Percentiles rank a stretch among this genome's conserved stretches.
phyloP scores from a whole-genome alignment of 768 basidiomycete genomes.

The Crepidotus variabilis region DNA sequence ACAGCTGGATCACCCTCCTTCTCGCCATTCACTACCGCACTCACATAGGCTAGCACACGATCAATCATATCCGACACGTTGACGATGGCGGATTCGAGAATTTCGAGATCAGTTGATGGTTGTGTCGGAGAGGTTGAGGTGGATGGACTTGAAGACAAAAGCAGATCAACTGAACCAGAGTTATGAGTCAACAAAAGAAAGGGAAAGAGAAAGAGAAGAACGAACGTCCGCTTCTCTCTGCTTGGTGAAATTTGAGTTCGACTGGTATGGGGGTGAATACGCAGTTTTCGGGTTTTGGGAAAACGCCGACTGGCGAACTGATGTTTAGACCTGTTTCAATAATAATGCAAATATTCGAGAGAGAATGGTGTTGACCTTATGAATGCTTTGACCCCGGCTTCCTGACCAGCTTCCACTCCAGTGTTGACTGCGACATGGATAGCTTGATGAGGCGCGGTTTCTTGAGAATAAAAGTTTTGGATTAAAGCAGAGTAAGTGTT shows the following conservation, averaged over 20 bases:
- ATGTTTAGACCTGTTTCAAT: constrained; percentile 5
- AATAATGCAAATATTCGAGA: constrained; percentile 10
- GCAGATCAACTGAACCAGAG: constrained; percentile 73
- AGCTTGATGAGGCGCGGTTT: constrained; percentile 84
- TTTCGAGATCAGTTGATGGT: constrained; percentile 66
- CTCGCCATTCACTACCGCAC: constrained; percentile 74
- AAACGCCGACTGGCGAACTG: constrained; percentile 86
- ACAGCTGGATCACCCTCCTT: constrained; percentile 77
- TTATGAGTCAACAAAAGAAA: constrained; percentile 6
- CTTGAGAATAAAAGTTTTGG: constrained; percentile 96
- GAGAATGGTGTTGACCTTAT: constrained; percentile 58
- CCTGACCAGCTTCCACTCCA: constrained; percentile 57
- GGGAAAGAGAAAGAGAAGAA: constrained; percentile 13
- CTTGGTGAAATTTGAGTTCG: constrained; percentile 75
- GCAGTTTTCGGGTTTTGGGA: constrained; percentile 90
- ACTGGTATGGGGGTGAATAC: constrained; percentile 93
- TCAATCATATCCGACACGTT: constrained; percentile 77
- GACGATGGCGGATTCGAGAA: constrained; percentile 70
- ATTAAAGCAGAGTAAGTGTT: constrained; percentile 96
- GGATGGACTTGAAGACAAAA: constrained; percentile 47
- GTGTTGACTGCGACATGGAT: constrained; percentile 92
- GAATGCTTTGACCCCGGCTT: constrained; percentile 82
- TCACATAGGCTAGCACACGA: constrained; percentile 82
- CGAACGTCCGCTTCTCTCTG: constrained; percentile 85
- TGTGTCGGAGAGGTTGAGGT: constrained; percentile 44